phyloP scores from a whole-genome alignment of 176 grass and related monocot species.

The Musa beccarii region DNA sequence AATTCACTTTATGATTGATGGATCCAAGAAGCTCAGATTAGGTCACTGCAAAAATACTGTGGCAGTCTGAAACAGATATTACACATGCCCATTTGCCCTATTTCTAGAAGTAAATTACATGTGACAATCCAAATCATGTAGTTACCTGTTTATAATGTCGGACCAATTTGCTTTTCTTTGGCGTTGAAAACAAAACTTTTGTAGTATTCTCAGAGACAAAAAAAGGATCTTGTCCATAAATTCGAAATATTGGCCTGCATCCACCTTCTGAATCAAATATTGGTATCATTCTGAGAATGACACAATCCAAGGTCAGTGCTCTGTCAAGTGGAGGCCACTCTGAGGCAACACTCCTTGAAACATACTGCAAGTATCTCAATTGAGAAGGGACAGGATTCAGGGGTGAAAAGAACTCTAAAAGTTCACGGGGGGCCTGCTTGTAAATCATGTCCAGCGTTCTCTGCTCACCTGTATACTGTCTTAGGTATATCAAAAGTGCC shows the following conservation, averaged over 20 bases:
- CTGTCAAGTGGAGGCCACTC: conserved; percentile 84
- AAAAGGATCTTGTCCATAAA: conserved; percentile 82
- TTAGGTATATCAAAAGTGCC: conserved; percentile 70
- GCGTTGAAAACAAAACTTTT: conserved; percentile 87
- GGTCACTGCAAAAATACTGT: neutral
- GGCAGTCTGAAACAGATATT: neutral
- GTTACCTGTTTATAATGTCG: conserved; percentile 75
- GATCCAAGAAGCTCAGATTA: neutral
- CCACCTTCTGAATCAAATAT: conserved; percentile 61
- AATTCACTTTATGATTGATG: neutral
- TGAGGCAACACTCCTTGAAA: conserved; percentile 58
- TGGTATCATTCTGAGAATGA: conserved; percentile 76
- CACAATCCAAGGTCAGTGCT: conserved; percentile 59
- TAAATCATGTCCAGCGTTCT: conserved; percentile 92
- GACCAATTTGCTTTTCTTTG: conserved; percentile 50
- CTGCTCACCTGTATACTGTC: conserved; percentile 65
- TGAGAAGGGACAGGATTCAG: conserved; percentile 80
- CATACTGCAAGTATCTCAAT: conserved; percentile 81
- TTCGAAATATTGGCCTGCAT: conserved; percentile 66
- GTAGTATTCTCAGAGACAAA: conserved; percentile 50
- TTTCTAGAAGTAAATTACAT: conserved; percentile 12
- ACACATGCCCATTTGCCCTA: neutral
- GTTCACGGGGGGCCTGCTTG: conserved; percentile 59
- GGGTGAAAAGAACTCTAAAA: conserved; percentile 65
- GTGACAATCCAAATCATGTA: neutral